Conservation (phyloP, 2,329 filamentous ascomycete genomes). For the Fusarium agapanthi region DNA sequence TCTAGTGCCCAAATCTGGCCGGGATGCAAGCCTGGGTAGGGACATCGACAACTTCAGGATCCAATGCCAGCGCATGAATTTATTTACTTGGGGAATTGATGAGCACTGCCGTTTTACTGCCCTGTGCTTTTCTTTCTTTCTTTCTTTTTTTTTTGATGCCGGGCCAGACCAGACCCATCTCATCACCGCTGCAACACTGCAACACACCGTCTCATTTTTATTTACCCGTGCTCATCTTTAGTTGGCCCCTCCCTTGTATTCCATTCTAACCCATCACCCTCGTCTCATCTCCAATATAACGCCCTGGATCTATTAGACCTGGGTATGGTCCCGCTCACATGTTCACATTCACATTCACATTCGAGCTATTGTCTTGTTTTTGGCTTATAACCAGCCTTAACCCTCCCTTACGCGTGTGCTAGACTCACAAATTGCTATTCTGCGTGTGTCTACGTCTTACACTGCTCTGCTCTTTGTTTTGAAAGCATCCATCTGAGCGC, state of each 20-base stretch:
- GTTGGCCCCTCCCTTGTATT: slow-evolving; percentile 19
- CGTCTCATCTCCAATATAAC: slow-evolving; percentile 22
- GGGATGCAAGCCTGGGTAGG: neutral
- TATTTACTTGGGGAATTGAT: slow-evolving; percentile 26
- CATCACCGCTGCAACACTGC: slow-evolving; percentile 36
- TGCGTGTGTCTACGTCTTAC: neutral
- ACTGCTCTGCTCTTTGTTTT: slow-evolving; percentile 23
- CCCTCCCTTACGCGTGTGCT: slow-evolving; percentile 15
- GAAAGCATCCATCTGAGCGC: slow-evolving; percentile 13
- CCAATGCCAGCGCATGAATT: slow-evolving; percentile 37
- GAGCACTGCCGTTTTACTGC: slow-evolving; percentile 30
- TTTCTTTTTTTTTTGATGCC: slow-evolving; percentile 1
- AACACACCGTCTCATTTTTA: slow-evolving; percentile 36
- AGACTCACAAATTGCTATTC: neutral
- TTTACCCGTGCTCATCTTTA: slow-evolving; percentile 21
- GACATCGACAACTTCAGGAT: neutral
- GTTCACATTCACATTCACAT: neutral
- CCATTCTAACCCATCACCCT: neutral
- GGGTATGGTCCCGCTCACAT: slow-evolving; percentile 21
- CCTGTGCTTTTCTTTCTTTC: slow-evolving; percentile 28
- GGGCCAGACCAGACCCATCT: slow-evolving; percentile 5
- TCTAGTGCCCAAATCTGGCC: slow-evolving; percentile 1
- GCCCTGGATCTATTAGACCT: slow-evolving; percentile 12
- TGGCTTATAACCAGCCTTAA: slow-evolving; percentile 26
- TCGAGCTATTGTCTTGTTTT: slow-evolving; percentile 4